Base-by-base conservation (phyloP, 306 rosid species). In the Prunus kanzakura region DNA sequence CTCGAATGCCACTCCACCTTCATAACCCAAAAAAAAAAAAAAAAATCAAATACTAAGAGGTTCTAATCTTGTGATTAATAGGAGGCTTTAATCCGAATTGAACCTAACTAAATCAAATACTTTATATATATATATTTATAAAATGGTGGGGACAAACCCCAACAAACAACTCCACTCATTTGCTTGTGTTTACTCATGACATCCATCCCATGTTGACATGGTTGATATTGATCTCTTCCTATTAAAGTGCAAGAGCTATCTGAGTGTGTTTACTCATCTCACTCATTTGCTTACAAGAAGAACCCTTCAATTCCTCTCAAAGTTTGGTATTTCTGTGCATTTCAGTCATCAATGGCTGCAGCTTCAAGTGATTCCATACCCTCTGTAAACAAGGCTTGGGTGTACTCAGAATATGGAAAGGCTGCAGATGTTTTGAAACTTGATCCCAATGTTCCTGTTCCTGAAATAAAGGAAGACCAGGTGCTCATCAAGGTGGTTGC, bases 401-500 rank as follows among this genome's bases (percentile, higher is more conserved):
- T 86, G 3, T 91, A 91, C 79, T 66, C 81, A 20, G 82, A 84
- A 22, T 86, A 80, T 18, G 93, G 93, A 19, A 82, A 81, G 13
- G 38, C 85, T 3, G 52, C 72, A 9, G 88, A 91, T 27, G 84
- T 83, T 73, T 85, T 91, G 52, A 89, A 84, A 71, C 76, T 89
- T 3, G 92, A 82, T 60, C 4, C 79, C 0, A 84, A 58, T 68
- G 80, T 87, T 14, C 41, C 86, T 9, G 78, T 84, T 51, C 94
- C 94, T 54, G 51, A 79, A 41, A 27, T 82, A 7, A 78, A 67
- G 35, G 86, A 89, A 50, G 82, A 91, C n/a, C 90, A 91, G 54
- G 88, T 88, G 0, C 89, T 92, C 20, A 73, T 90, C 83, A 88
- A 90, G 80, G 91, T 92, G 20, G 84, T 79, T 66, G 97, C 93